Conservation (phyloP, 2,329 filamentous ascomycete species). For the Ceratocystis ficicola region DNA sequence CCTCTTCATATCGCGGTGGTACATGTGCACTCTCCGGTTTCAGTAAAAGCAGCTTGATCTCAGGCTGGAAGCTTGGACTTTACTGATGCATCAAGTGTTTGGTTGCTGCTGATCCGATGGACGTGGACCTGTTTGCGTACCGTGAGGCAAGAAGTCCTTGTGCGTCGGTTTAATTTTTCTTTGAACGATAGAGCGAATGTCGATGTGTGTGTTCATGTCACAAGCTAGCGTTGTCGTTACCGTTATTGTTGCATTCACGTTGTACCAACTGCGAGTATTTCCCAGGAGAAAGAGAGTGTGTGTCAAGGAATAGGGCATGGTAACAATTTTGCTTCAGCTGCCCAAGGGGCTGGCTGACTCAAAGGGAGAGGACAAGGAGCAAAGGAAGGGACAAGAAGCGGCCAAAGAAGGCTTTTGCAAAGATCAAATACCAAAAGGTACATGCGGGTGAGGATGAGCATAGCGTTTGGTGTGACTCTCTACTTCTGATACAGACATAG, state of each 20-base stretch:
- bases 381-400: neutral
- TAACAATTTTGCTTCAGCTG: conserved; percentile 1
- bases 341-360: neutral
- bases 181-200: neutral
- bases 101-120: neutral
- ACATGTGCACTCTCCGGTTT: neutral
- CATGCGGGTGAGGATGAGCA: neutral
- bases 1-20: neutral
- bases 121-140: neutral
- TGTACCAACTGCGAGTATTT: neutral
- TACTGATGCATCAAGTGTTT: neutral
- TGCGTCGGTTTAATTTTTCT: neutral
- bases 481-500: neutral
- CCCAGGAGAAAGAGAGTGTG: neutral
- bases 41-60: neutral
- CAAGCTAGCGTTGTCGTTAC: neutral
- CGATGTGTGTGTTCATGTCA: neutral
- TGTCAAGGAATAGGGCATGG: neutral
- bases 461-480: neutral
- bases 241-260: neutral
- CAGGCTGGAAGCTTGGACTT: neutral
- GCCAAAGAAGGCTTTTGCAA: neutral
- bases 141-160: neutral
- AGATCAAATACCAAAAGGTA: neutral
- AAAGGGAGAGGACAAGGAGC: neutral